phyloP scores from a whole-genome alignment of 108 stramenopile genomes.

The Nannochloropsis salina region DNA sequence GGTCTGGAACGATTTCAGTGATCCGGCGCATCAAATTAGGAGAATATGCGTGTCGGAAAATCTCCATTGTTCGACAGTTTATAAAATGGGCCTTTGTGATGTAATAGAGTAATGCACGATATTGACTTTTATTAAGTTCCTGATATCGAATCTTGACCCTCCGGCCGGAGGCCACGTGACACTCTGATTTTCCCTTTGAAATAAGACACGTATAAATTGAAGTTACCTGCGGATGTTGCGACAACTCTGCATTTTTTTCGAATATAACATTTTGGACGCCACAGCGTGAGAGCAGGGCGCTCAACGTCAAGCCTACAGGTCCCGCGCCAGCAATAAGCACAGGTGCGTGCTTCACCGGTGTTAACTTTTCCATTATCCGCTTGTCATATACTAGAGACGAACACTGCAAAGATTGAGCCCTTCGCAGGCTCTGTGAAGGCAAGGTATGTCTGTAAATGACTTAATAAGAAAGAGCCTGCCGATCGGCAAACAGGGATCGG shows the following conservation, averaged over 20 bases:
- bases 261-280: constrained; percentile 38
- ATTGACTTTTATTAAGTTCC: constrained; percentile 54
- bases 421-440: no score
- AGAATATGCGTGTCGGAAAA: constrained; percentile 42
- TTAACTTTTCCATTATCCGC: no score
- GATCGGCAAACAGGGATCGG: no score
- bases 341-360: not conserved
- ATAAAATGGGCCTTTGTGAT: constrained; percentile 80
- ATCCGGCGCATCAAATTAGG: not conserved
- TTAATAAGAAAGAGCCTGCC: no score
- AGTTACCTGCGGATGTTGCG: not conserved
- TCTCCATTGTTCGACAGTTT: constrained; percentile 84
- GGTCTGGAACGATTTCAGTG: not conserved
- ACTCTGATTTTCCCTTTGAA: not conserved
- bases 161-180: not conserved
- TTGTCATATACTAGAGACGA: no score
- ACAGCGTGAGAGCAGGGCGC: constrained; percentile 33
- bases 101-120: no score
- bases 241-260: constrained; percentile 25
- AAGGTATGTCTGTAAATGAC: no score
- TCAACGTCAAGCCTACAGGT: constrained; percentile 36
- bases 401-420: no score
- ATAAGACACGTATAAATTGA: not conserved
- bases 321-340: constrained; percentile 48
- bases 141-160: no score